Evolutionary conservation across 306 rosid genomes (phyloP).

Genomic region (Vachellia collinsii): DNA sequence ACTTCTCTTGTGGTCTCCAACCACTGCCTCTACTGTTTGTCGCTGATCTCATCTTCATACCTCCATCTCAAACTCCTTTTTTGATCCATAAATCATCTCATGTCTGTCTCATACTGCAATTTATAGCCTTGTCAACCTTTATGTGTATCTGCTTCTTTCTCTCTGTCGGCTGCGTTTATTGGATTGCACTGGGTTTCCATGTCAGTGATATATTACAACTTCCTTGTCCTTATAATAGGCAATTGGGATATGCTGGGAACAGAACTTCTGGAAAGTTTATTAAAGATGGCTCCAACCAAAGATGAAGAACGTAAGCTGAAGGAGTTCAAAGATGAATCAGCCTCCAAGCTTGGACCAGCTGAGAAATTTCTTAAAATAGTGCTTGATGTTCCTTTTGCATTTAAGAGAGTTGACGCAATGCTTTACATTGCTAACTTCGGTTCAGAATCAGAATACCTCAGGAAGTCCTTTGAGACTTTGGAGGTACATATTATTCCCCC

Average conservation of each 20-base stretch:
- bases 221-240: conserved; percentile 51
- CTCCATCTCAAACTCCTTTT: background rate
- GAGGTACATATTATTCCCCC: conserved; percentile 55
- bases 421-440: conserved; percentile 90
- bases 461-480: conserved; percentile 68
- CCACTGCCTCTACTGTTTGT: conserved; percentile 9
- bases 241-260: conserved; percentile 78
- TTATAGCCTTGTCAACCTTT: conserved; percentile 15
- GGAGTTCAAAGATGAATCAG: conserved; percentile 77
- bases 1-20: background rate
- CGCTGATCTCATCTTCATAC: background rate
- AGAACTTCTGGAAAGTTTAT: conserved; percentile 81
- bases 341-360: conserved; percentile 86
- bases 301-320: conserved; percentile 77
- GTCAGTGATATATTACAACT: conserved; percentile 11
- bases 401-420: conserved; percentile 90
- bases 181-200: background rate
- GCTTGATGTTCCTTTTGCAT: conserved; percentile 88
- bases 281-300: conserved; percentile 91
- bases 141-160: conserved; percentile 6
- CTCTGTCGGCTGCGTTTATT: conserved; percentile 1
- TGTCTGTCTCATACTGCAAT: background rate
- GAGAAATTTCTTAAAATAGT: conserved; percentile 90
- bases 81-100: background rate
- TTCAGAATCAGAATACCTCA: conserved; percentile 84